A percentile compares a stretch with the other conserved stretches of the same genome.
phyloP scores from a whole-genome alignment of 2,329 filamentous ascomycete genomes.

The Penicillium brasilianum region DNA sequence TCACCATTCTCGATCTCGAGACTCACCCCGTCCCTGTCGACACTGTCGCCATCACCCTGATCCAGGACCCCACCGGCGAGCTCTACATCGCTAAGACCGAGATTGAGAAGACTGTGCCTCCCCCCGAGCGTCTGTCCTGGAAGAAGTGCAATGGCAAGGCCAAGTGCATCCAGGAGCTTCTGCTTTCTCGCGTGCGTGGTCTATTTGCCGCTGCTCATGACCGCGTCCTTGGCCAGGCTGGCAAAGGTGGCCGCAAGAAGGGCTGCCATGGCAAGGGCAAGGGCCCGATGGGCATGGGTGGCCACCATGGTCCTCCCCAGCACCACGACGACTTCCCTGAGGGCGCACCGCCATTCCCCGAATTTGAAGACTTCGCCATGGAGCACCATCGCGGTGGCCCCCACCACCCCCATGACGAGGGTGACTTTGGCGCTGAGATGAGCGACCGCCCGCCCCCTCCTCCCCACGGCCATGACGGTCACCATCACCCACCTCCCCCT shows the following conservation, averaged over 20 bases:
- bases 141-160: constrained; percentile 49
- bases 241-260: constrained; percentile 37
- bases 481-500: constrained; percentile 38
- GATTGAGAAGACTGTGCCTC: constrained; percentile 44
- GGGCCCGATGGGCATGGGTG: constrained; percentile 6
- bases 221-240: constrained; percentile 40
- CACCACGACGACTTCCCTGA: constrained; percentile 12
- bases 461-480: constrained; percentile 16
- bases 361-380: constrained; percentile 13
- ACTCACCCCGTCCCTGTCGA: constrained; percentile 51
- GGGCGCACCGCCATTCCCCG: constrained; percentile 11
- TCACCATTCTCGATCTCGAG: constrained; percentile 53
- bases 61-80: constrained; percentile 43
- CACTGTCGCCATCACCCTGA: constrained; percentile 47
- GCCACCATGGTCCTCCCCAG: constrained; percentile 16
- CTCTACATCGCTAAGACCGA: constrained; percentile 45
- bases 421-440: constrained; percentile 1
- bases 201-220: constrained; percentile 46
- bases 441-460: constrained; percentile 6
- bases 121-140: constrained; percentile 47
- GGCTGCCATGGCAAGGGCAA: constrained; percentile 39
- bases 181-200: constrained; percentile 46
- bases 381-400: constrained; percentile 7
- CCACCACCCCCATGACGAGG: neutral
- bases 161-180: constrained; percentile 45